Percentiles rank a stretch among this genome's conserved stretches.
These are phyloP conservation scores for Sporothrix brasiliensis DNA, from an alignment of 2,329 filamentous ascomycete genomes.

Conservation along the genomic window DNA sequence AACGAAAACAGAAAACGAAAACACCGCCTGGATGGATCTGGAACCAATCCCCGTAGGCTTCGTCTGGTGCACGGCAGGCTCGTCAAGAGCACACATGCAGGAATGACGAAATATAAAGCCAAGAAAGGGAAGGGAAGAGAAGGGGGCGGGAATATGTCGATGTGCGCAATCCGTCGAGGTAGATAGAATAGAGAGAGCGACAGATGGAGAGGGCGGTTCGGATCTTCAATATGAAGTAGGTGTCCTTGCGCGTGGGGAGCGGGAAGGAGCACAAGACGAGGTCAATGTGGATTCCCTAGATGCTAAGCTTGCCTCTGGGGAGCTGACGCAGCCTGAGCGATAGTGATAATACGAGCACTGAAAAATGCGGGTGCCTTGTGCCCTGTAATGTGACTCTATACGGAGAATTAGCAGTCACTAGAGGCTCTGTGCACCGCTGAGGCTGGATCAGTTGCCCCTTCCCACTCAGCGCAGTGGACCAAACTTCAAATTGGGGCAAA, in stretches of 20 bases:
- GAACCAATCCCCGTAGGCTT: background rate
- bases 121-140: background rate
- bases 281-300: slow-evolving; percentile 3
- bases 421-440: background rate
- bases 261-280: slow-evolving; percentile 14
- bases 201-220: slow-evolving; percentile 12
- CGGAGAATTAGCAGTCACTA: background rate
- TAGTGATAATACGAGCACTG: background rate
- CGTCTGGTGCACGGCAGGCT: slow-evolving; percentile 9
- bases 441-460: background rate
- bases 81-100: slow-evolving; percentile 18
- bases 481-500: background rate
- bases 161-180: too few relatives aligned
- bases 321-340: slow-evolving; percentile 17
- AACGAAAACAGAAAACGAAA: slow-evolving; percentile 16
- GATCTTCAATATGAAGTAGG: slow-evolving; percentile 23
- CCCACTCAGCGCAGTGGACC: slow-evolving; percentile 12
- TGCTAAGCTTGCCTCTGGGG: slow-evolving; percentile 15
- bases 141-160: background rate
- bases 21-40: slow-evolving; percentile 22
- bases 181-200: background rate
- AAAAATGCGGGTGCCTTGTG: background rate
- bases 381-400: background rate
- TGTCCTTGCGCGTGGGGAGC: slow-evolving; percentile 28
- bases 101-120: background rate